Base-by-base conservation (phyloP, 805 yeast genomes). In the Lipomyces lipofer region DNA sequence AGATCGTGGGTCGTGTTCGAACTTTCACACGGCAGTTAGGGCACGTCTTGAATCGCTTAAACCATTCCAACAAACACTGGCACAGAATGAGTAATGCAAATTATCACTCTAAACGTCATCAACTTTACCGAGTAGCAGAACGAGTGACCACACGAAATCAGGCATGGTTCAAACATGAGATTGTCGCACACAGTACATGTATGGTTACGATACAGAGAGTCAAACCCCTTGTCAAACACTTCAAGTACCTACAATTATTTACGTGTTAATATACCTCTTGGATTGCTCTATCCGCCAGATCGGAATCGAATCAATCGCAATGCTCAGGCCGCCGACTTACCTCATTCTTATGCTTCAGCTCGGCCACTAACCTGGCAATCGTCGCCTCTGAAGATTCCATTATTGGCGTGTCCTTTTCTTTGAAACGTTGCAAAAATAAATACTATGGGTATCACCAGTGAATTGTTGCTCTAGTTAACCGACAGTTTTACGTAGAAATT, bases 121-220 rank as follows among this genome's bases (percentile, higher is more conserved):
- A n/a, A n/a, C n/a, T 52, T 43, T 46, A 59, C 62, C 9, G 51
- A 24, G 28, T 60, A 60, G 46, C 64, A 60, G 43, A 60, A 60
- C 5, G 60, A 48, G 38, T 60, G 64, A 10, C 64, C 64, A 25
- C 64, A 60, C 2, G 59, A 13, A 6, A 58, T 40, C 6, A 60
- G 58, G 36, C 59, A 60, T 2, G 64, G 60, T 15, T 51, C 61
- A 40, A 52, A 57, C 62, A 60, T 59, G 13, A 57, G 47, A 30
- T 54, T 58, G 13, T 39, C 43, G 50, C 63, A 59, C 3, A 59
- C 45, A 1, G 40, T 22, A 36, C 63, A 59, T 8, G 51, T 55
- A 27, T 44, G 35, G 30, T 29, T 32, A 3, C 32, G 51, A 22
- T 24, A 24, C 22, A 55, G 28, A 4, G 40, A n/a, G 21, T 32